Percentiles rank a stretch among this genome's conserved stretches.
These are phyloP conservation scores for Geotrichum europaeum DNA, from an alignment of 1,139 yeast species.

Conservation along the genomic window DNA sequence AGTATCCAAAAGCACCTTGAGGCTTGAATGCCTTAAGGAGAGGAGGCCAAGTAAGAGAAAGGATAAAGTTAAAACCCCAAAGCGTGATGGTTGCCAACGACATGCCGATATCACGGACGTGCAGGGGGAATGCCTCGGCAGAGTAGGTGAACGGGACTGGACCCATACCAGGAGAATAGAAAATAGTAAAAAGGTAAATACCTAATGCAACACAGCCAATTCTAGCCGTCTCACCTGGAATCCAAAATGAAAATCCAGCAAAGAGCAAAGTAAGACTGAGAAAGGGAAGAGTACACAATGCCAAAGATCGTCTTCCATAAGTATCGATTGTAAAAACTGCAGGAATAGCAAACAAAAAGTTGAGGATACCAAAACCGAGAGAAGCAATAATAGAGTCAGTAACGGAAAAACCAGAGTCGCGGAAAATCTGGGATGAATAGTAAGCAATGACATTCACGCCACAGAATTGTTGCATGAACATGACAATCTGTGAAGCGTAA, in stretches of 20 bases:
- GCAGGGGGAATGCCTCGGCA: conserved; percentile 81
- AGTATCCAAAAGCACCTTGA: conserved; percentile 85
- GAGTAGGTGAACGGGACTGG: conserved; percentile 89
- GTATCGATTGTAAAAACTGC: conserved; percentile 78
- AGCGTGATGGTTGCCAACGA: conserved; percentile 77
- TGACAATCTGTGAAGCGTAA: conserved; percentile 71
- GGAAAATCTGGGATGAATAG: conserved; percentile 60
- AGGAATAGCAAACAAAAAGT: conserved; percentile 76
- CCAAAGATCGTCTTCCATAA: conserved; percentile 67
- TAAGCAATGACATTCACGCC: conserved; percentile 82
- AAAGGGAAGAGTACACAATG: conserved; percentile 69
- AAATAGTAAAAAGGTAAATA: conserved; percentile 64
- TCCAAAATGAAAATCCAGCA: conserved; percentile 75
- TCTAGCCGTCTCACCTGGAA: conserved; percentile 49
- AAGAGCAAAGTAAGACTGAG: conserved; percentile 61
- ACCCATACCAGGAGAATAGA: conserved; percentile 82
- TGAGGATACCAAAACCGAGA: conserved; percentile 80
- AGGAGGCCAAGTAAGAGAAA: conserved; percentile 81
- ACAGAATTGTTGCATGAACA: conserved; percentile 91
- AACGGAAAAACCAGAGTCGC: conserved; percentile 57
- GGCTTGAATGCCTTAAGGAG: conserved; percentile 58
- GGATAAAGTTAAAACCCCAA: conserved; percentile 79
- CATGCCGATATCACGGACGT: conserved; percentile 82
- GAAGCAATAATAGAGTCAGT: conserved; percentile 67
- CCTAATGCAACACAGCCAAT: conserved; percentile 64